Base-by-base conservation (phyloP, 169 alveolate genomes). In the Plasmodium gonderi region DNA sequence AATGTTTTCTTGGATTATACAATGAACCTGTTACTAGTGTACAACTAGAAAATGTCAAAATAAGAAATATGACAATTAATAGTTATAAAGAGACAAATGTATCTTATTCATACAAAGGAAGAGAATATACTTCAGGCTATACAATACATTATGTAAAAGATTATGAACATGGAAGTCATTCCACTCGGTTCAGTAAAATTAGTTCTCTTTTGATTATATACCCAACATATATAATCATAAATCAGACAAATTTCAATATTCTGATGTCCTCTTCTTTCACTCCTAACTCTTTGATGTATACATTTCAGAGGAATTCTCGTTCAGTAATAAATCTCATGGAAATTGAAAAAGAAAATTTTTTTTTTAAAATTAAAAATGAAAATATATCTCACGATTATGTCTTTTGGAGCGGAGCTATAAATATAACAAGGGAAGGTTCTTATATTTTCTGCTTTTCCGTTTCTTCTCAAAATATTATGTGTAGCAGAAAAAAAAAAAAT, bases 371-470 rank as follows among this genome's bases (percentile, higher is more conserved):
- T 38, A 45, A 49, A 0, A 85, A 75, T 12, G 2, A 20, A 3
- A 20, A 74, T 65, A 2, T 5, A 7, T n/a, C 9, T 49, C 26
- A 36, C 45, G 49, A 85, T 54, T 85, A 85, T 40, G 31, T 75
- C 14, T 36, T 51, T 75, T 14, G 42, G 47, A 31, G 92, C 68
- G 92, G 92, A 5, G 44, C 23, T 0, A 42, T 85, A 33, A 60
- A 85, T 45, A 85, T 85, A 60, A 26, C 67, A 1, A 85, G 68
- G 11, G 92, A 85, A 54, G 80, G 82, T 2, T 38, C 85, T 7
- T 54, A 75, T 40, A 60, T 85, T 14, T 60, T 74, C 14, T 85
- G 89, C 33, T 42, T 85, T 40, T 44, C 90, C 0, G 5, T 3
- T 1, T 20, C 33, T 20, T 2, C 72, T 1, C 26, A 29, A 17